Conservation (phyloP, 768 basidiomycete species). For the Termitomyces sp. region DNA sequence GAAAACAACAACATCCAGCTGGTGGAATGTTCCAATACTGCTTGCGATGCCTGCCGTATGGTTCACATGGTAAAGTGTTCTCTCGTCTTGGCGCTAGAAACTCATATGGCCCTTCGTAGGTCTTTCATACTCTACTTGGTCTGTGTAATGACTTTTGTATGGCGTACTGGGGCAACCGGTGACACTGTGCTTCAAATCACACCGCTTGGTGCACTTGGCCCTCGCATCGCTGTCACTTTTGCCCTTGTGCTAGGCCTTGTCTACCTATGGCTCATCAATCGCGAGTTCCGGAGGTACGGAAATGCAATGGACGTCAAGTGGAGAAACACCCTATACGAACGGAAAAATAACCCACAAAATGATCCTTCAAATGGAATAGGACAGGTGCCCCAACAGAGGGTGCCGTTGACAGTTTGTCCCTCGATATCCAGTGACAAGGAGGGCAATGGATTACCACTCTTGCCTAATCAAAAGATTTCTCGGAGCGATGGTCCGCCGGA, state of each 20-base stretch:
- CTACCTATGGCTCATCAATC: background rate
- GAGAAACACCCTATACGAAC: background rate
- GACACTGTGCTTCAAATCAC: slow-evolving; percentile 34
- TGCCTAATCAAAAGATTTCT: background rate
- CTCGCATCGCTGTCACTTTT: slow-evolving; percentile 54
- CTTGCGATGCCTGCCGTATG: slow-evolving; percentile 66
- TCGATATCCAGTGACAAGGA: background rate
- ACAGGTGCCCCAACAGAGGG: background rate
- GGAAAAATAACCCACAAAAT: background rate
- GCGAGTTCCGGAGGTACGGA: background rate
- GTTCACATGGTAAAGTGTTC: slow-evolving; percentile 56
- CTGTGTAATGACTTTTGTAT: slow-evolving; percentile 66
- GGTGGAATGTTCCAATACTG: slow-evolving; percentile 64
- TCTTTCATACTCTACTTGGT: slow-evolving; percentile 66
- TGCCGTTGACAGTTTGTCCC: too few species aligned
- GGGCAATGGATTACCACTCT: too few species aligned
- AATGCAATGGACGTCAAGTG: background rate
- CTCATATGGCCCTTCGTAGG: slow-evolving; percentile 32
- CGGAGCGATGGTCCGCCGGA: background rate
- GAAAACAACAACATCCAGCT: slow-evolving; percentile 26
- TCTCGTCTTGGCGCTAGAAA: too few species aligned
- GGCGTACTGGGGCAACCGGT: slow-evolving; percentile 59
- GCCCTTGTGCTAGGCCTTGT: slow-evolving; percentile 1
- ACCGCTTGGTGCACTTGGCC: slow-evolving; percentile 41
- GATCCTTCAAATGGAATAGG: too few species aligned